Percentiles rank a stretch among this genome's conserved stretches.
phyloP scores from a whole-genome alignment of 139 green algal species.

The Coelastrella sp. region DNA sequence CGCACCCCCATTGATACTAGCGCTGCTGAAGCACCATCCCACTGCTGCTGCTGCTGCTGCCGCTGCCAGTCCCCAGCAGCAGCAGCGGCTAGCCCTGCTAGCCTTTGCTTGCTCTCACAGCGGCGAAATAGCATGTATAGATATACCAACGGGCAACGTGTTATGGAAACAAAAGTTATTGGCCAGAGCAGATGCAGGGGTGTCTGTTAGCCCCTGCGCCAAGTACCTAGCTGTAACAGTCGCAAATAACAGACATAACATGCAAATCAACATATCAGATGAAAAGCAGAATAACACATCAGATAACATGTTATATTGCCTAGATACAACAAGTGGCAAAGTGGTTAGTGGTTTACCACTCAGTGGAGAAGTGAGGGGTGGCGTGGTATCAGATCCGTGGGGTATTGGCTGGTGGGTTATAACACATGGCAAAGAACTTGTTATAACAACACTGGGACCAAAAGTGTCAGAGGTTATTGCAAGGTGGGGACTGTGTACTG shows the following conservation, averaged over 20 bases:
- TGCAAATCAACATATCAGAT: not conserved
- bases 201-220: constrained; percentile 42
- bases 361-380: constrained; percentile 45
- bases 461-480: not conserved
- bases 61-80: constrained; percentile 5
- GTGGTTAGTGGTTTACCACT: not conserved
- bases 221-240: constrained; percentile 41
- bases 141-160: constrained; percentile 32
- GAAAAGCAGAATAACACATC: not conserved
- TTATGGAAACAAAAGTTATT: constrained; percentile 49
- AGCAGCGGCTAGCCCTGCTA: constrained; percentile 12
- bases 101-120: constrained; percentile 69
- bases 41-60: constrained; percentile 17
- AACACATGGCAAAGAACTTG: constrained; percentile 50
- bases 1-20: constrained; percentile 36
- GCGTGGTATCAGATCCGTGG: constrained; percentile 58
- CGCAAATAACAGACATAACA: not conserved
- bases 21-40: not conserved
- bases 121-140: constrained; percentile 58
- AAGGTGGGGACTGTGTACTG: not conserved
- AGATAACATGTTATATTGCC: constrained; percentile 46
- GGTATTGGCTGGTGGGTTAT: constrained; percentile 42
- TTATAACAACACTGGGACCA: constrained; percentile 6
- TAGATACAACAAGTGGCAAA: constrained; percentile 22
- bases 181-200: constrained; percentile 50